A percentile compares a stretch with the other conserved stretches of the same genome.
Conservation (phyloP, 2,329 filamentous ascomycete genomes). For the Nothophaeocryptopus gaeumannii region DNA sequence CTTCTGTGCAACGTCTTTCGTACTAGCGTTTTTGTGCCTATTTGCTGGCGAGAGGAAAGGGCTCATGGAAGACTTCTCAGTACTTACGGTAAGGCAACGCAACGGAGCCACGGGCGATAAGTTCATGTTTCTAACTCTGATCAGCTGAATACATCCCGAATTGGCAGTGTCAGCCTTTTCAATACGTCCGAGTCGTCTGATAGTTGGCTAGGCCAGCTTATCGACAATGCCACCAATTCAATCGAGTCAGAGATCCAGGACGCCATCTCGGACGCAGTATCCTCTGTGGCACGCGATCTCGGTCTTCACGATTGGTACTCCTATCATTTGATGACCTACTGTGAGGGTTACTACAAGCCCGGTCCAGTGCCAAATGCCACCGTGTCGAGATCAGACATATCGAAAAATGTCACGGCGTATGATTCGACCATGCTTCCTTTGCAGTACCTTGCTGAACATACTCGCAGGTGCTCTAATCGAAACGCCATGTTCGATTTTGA, state of each 20-base stretch:
- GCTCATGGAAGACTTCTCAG: slow-evolving; percentile 55
- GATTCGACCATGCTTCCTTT: too few relatives aligned
- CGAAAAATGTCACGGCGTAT: slow-evolving; percentile 48
- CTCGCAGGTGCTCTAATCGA: slow-evolving; percentile 49
- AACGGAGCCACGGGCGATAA: not conserved
- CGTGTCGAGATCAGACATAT: slow-evolving; percentile 38
- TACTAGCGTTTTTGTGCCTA: slow-evolving; percentile 58
- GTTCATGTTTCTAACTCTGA: not conserved
- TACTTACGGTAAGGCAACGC: slow-evolving; percentile 50
- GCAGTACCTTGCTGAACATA: too few relatives aligned
- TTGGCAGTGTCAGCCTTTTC: slow-evolving; percentile 42
- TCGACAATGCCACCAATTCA: slow-evolving; percentile 33
- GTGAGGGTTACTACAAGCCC: slow-evolving; percentile 50
- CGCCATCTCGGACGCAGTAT: slow-evolving; percentile 29
- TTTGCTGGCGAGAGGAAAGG: slow-evolving; percentile 57
- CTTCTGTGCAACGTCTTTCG: slow-evolving; percentile 53
- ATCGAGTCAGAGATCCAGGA: slow-evolving; percentile 43
- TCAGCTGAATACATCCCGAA: slow-evolving; percentile 56
- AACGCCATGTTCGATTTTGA: slow-evolving; percentile 58
- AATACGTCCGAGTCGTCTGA: slow-evolving; percentile 19
- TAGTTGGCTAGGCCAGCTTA: slow-evolving; percentile 7
- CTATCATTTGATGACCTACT: slow-evolving; percentile 60
- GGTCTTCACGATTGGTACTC: slow-evolving; percentile 62
- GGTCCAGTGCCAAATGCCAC: slow-evolving; percentile 43
- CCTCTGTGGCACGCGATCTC: slow-evolving; percentile 45